Evolutionary conservation across 2,329 filamentous ascomycete genomes (phyloP), one percentile per base, ranked within the genome.

Genomic region (Fusarium udum): DNA sequence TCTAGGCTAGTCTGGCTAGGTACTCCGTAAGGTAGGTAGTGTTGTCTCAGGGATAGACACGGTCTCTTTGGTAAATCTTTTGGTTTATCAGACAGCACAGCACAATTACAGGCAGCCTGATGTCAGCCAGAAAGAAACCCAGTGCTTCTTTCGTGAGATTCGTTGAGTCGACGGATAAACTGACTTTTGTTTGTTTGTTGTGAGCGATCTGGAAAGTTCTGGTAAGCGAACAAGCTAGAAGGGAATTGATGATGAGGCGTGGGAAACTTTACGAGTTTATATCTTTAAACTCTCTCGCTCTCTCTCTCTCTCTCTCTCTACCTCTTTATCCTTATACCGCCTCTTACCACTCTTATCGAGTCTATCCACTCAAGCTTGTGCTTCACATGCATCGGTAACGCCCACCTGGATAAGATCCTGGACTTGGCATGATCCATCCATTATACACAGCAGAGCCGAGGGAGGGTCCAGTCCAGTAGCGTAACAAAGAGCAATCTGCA

Each of bases 261-360:
- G 60, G 65, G 70, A 73, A 73, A 59, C 53, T 61, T 71, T 73
- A 32, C 65, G 70, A 62, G 71, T 71, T 74, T 73, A 73, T 73
- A 73, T 51, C 36, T 51, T 39, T 52, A 34, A 48, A 46, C 26
- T 28, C 26, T 28, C 26, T 72, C 51, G 34, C 60, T 60, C 52
- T 61, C 62, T 49, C 56, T 59, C n/a, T 26, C 24, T 13, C 42
- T 26, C 42, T 11, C 40, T 11, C n/a, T 43, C 22, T n/a, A 7
- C 26, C 16, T 16, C n/a, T 43, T 43, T 52, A 70, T 49, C 52
- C 69, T 67, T 57, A 65, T 69, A 32, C 43, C 22, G 40, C 64
- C 46, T 69, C 51, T 71, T 64, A 71, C 62, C 67, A 58, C 40
- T 73, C 61, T 40, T 48, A 61, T 67, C 66, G 36, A 53, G 37